Evolutionary conservation across 2,329 filamentous ascomycete genomes (phyloP).

Genomic region (Grosmannia huntii): DNA sequence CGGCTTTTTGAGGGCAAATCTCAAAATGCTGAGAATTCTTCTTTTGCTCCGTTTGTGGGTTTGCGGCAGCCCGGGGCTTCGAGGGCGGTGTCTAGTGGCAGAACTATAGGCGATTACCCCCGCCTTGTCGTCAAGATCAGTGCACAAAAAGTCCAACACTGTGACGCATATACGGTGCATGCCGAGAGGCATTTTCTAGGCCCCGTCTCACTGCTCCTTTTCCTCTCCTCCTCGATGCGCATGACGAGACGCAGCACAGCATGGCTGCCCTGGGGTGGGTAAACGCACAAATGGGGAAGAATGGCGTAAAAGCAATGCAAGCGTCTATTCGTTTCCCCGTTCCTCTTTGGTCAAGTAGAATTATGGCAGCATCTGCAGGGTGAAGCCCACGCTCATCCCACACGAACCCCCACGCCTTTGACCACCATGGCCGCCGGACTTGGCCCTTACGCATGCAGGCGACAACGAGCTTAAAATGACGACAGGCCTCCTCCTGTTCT

Average conservation of each 20-base stretch:
- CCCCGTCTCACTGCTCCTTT: no score
- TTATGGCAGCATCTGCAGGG: neutral
- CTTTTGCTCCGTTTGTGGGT: slow-evolving; percentile 9
- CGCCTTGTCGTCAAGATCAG: no score
- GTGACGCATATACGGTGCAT: no score
- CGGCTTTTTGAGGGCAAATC: neutral
- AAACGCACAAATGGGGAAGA: neutral
- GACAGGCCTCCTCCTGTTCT: neutral
- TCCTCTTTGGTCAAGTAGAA: slow-evolving; percentile 1
- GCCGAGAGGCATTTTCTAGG: no score
- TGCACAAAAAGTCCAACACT: no score
- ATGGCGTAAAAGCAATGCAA: neutral
- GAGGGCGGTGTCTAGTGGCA: slow-evolving; percentile 7
- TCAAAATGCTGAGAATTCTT: slow-evolving; percentile 3
- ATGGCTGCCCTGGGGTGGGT: no score
- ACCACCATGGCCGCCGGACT: neutral
- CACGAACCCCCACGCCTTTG: slow-evolving; percentile 7
- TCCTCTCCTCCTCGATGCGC: no score
- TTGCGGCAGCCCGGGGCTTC: neutral
- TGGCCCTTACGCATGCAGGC: neutral
- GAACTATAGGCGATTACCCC: neutral
- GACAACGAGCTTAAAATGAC: slow-evolving; percentile 5
- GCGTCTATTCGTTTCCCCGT: neutral
- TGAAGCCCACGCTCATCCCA: slow-evolving; percentile 1
- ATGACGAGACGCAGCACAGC: no score